Evolutionary conservation across 2,329 filamentous ascomycete genomes (phyloP).

Genomic region (Onygena corvina): DNA sequence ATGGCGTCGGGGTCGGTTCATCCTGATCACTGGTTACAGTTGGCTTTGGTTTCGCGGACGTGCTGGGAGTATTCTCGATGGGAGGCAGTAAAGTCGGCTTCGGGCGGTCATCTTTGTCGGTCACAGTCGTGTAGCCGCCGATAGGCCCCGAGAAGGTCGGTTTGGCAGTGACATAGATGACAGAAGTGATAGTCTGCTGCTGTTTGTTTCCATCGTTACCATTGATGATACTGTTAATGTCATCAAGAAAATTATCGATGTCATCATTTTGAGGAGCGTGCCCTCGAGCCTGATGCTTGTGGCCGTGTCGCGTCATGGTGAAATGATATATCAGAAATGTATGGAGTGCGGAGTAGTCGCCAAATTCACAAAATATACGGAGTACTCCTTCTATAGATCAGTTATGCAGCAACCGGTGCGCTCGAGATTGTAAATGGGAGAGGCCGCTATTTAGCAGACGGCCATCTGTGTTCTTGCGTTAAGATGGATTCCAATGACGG

Average conservation of each 20-base stretch:
- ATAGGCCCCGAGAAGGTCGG: slow-evolving; percentile 43
- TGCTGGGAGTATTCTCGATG: slow-evolving; percentile 17
- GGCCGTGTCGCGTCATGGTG: slow-evolving; percentile 12
- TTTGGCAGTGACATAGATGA: slow-evolving; percentile 41
- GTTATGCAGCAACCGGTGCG: slow-evolving; percentile 14
- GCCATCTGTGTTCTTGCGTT: slow-evolving; percentile 3
- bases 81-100: slow-evolving; percentile 21
- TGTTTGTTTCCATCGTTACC: neutral
- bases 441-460: neutral
- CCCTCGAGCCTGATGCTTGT: slow-evolving; percentile 8
- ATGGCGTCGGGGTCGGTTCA: slow-evolving; percentile 16
- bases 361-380: too few species aligned
- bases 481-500: neutral
- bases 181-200: slow-evolving; percentile 18
- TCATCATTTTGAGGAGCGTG: too few species aligned
- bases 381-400: too few species aligned
- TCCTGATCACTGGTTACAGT: slow-evolving; percentile 10
- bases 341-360: too few species aligned
- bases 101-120: slow-evolving; percentile 3
- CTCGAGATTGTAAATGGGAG: slow-evolving; percentile 2
- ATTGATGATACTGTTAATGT: slow-evolving; percentile 6
- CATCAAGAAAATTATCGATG: slow-evolving; percentile 5
- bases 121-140: slow-evolving; percentile 37
- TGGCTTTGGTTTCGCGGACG: slow-evolving; percentile 7
- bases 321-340: slow-evolving; percentile 1